phyloP scores from a whole-genome alignment of 2,329 filamentous ascomycete genomes.

The Calonectria ilicicola region DNA sequence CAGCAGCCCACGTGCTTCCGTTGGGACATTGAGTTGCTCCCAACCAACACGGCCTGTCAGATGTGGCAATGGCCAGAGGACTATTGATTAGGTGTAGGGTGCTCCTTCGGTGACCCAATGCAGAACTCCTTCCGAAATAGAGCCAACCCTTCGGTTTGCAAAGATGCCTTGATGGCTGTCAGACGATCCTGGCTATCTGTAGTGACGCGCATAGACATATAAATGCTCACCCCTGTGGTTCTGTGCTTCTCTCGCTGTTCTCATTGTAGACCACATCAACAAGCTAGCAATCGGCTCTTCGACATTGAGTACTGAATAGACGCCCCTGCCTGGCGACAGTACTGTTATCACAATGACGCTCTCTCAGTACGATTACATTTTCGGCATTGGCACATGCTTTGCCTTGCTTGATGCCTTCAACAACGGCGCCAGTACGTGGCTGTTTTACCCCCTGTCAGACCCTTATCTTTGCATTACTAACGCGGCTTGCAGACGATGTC shows the following conservation, averaged over 20 bases:
- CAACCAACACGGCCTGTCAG: not conserved
- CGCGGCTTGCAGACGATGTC: conserved; percentile 74
- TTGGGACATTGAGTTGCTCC: not conserved
- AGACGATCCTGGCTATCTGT: not conserved
- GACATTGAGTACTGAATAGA: not conserved
- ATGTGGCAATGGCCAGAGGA: not conserved
- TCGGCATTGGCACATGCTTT: conserved; percentile 81
- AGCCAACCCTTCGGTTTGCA: not conserved
- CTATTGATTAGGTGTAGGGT: not conserved
- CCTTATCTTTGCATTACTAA: not conserved
- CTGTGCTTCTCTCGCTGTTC: not conserved
- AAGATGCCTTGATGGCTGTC: not conserved
- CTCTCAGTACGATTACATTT: conserved; percentile 64
- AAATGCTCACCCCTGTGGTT: not conserved
- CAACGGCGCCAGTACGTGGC: conserved; percentile 78
- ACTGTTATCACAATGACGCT: conserved; percentile 5
- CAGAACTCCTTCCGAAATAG: conserved; percentile 2
- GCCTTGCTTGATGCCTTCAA: conserved; percentile 82
- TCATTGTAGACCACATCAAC: not conserved
- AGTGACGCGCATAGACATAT: not conserved
- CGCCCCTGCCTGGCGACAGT: not conserved
- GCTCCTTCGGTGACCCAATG: conserved; percentile 4
- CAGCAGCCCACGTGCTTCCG: not conserved
- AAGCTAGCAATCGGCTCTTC: not conserved
- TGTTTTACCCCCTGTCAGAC: not conserved